Percentiles rank a stretch among this genome's conserved stretches.
Evolutionary conservation across 1,284 basidiomycete genomes (phyloP).

Genomic region (Apiotrichum gamsii): DNA sequence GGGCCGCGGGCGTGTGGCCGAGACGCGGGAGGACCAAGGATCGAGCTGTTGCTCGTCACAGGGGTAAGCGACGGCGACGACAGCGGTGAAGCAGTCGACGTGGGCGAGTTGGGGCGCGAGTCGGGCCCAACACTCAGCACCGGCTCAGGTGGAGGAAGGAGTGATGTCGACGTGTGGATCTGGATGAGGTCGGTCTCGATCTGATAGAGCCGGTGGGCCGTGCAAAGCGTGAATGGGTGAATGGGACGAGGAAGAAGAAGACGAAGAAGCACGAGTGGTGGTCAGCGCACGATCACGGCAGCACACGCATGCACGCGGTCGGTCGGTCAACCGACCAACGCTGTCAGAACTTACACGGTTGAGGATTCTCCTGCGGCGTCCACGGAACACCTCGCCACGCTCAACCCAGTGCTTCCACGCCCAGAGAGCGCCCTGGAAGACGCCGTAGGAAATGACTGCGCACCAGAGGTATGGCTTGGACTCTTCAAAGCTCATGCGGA

Average conservation of each 20-base stretch:
- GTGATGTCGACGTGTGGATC: constrained; percentile 34
- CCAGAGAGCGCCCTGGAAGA: constrained; percentile 36
- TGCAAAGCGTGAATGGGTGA: not conserved
- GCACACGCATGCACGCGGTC: not conserved
- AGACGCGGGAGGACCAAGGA: constrained; percentile 4
- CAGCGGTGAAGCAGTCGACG: constrained; percentile 6
- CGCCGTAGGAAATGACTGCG: constrained; percentile 56
- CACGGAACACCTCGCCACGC: constrained; percentile 42
- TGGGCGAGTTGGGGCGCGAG: constrained; percentile 36
- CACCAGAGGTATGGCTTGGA: constrained; percentile 71
- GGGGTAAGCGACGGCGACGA: constrained; percentile 18
- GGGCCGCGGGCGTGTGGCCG: constrained; percentile 24
- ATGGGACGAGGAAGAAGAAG: too few relatives aligned
- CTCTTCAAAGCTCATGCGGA: constrained; percentile 75
- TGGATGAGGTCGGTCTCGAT: constrained; percentile 45
- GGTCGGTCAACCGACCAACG: not conserved
- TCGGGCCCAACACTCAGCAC: constrained; percentile 36
- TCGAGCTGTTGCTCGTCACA: constrained; percentile 3
- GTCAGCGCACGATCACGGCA: not conserved
- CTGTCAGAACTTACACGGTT: constrained; percentile 38
- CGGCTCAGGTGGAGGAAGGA: constrained; percentile 26
- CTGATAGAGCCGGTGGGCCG: constrained; percentile 20
- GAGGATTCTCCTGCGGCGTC: constrained; percentile 42
- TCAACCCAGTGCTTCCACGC: constrained; percentile 45
- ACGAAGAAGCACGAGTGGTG: too few relatives aligned